Base-by-base conservation (phyloP, 192 early-diverging fungal genomes). In the Dissophora ornata region DNA sequence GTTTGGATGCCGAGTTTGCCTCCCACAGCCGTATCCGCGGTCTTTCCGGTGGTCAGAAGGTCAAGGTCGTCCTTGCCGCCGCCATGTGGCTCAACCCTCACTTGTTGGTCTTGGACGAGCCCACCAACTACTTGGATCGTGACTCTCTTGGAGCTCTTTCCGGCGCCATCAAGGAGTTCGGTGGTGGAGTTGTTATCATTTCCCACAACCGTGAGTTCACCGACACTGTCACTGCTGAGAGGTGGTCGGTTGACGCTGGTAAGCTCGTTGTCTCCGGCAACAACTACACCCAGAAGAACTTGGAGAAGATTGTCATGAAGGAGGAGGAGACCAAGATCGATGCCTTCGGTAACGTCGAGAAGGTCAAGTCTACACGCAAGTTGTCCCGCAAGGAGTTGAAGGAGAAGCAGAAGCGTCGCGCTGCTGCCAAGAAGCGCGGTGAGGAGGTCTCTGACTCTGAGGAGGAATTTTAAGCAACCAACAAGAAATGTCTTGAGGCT, bases 1-100 rank as follows among this genome's bases (percentile, higher is more conserved):
- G 92, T 57, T 80, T 94, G 24, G 90, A 90, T 69, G 83, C 86
- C 52, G 91, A 94, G 63, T 88, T 94, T 67, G 87, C 90, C 57
- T 86, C 88, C 71, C 83, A 90, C 85, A 88, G 84, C 79, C 80
- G 81, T 61, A 92, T 93, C 69, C 67, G 83, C 50, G 90, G 89
- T 60, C 80, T 94, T 19, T 89, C 89, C 40, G 91, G 90, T 80
- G 91, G 91, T 62, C 92, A 94, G 80, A 94, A 94, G 81, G 93
- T 94, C 78, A 94, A 94, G 82, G 89, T 94, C 41, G 93, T 94
- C 25, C 86, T 94, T 79, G 92, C 87, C 53, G 92, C 90, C 60
- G 92, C 93, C 48, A 86, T 94, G 85, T 94, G 93, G 92, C 90
- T 91, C 66, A 87, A 90, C 79, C 96, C 96, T 55, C 95, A 97